phyloP scores from a whole-genome alignment of 1,284 basidiomycete genomes.

The Heimioporus punctisporus region DNA sequence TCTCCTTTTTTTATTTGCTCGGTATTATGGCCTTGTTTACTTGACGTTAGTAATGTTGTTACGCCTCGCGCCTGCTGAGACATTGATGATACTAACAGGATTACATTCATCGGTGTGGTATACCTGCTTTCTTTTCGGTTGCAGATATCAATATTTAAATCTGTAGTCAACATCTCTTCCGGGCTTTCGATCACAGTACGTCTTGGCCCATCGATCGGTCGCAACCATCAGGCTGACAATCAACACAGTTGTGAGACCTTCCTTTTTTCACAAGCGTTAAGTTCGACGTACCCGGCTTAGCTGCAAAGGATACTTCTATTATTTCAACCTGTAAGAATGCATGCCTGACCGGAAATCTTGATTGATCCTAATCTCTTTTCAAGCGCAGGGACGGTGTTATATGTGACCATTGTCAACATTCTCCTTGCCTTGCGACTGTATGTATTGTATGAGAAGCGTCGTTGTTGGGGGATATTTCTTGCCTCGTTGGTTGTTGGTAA shows the following conservation, averaged over 20 bases:
- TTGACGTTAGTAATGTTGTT: slow-evolving; percentile 12
- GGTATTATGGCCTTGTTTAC: slow-evolving; percentile 25
- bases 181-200: slow-evolving; percentile 17
- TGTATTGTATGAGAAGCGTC: slow-evolving; percentile 9
- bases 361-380: background rate
- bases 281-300: slow-evolving; percentile 1
- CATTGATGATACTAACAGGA: slow-evolving; percentile 1
- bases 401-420: slow-evolving; percentile 21
- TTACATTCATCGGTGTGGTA: slow-evolving; percentile 16
- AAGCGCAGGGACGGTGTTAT: slow-evolving; percentile 21
- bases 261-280: background rate
- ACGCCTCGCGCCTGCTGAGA: background rate
- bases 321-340: slow-evolving; percentile 16
- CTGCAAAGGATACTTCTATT: slow-evolving; percentile 24
- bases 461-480: slow-evolving; percentile 9
- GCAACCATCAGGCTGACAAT: background rate
- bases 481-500: slow-evolving; percentile 17
- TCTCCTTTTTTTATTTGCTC: slow-evolving; percentile 21
- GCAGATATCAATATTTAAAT: slow-evolving; percentile 1
- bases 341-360: too few relatives aligned
- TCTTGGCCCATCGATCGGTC: background rate
- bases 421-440: slow-evolving; percentile 17
- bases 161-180: slow-evolving; percentile 19
- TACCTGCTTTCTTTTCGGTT: background rate
- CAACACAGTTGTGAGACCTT: slow-evolving; percentile 18